phyloP scores from a whole-genome alignment of 2,329 filamentous ascomycete genomes.

The Colletotrichum destructivum region DNA sequence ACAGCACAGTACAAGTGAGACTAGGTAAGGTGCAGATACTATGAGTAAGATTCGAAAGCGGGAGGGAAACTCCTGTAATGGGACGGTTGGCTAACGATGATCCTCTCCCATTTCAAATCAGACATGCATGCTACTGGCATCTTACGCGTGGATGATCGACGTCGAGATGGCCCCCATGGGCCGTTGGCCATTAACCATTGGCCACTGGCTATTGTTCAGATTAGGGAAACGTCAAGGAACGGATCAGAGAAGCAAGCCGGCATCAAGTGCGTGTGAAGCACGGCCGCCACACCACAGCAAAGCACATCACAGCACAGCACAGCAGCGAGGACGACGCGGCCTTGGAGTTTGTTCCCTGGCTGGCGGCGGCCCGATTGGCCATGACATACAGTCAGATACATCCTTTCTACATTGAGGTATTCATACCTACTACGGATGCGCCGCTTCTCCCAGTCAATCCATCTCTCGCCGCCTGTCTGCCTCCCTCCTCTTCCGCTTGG shows the following conservation, averaged over 20 bases:
- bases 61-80: too few species aligned
- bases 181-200: neutral
- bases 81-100: too few species aligned
- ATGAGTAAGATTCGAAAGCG: too few species aligned
- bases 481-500: slow-evolving; percentile 18
- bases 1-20: too few species aligned
- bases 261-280: slow-evolving; percentile 13
- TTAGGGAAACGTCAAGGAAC: slow-evolving; percentile 35
- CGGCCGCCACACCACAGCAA: neutral
- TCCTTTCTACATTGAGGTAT: too few species aligned
- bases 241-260: slow-evolving; percentile 16
- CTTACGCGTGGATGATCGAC: slow-evolving; percentile 33
- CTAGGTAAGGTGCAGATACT: too few species aligned
- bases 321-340: slow-evolving; percentile 17
- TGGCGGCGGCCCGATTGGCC: slow-evolving; percentile 37
- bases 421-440: too few species aligned
- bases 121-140: slow-evolving; percentile 14
- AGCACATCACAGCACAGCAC: too few species aligned
- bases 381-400: neutral
- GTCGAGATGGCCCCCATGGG: slow-evolving; percentile 35
- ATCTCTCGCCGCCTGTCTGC: neutral
- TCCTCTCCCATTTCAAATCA: too few species aligned
- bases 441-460: neutral
- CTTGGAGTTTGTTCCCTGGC: neutral
- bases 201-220: slow-evolving; percentile 25